phyloP scores from a whole-genome alignment of 2,329 filamentous ascomycete genomes.

The Cytospora paraplurivora region DNA sequence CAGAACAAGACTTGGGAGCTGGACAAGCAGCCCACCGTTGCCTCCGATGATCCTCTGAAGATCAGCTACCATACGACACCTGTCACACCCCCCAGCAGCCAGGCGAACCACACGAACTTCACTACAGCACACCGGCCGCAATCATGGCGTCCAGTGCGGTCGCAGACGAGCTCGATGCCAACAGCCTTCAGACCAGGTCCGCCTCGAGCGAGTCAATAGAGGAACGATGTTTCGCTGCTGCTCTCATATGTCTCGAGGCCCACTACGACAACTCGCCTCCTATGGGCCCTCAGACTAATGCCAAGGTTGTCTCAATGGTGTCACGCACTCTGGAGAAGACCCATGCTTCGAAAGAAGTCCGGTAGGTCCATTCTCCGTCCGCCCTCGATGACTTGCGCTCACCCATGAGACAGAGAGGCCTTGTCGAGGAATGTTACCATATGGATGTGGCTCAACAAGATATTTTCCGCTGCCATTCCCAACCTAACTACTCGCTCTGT shows the following conservation, averaged over 20 bases:
- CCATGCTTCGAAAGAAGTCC: slow-evolving; percentile 60
- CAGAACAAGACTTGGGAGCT: neutral
- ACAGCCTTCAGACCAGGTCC: slow-evolving; percentile 29
- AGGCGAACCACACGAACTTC: neutral
- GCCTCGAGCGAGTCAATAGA: slow-evolving; percentile 55
- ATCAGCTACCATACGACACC: neutral
- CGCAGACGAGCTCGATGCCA: slow-evolving; percentile 28
- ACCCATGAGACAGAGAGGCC: slow-evolving; percentile 49
- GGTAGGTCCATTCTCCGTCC: slow-evolving; percentile 43
- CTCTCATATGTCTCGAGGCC: slow-evolving; percentile 62
- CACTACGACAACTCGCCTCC: slow-evolving; percentile 60
- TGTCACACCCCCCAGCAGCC: neutral
- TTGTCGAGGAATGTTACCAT: slow-evolving; percentile 65
- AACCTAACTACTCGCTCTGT: slow-evolving; percentile 62
- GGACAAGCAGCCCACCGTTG: neutral
- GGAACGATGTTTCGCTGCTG: slow-evolving; percentile 63
- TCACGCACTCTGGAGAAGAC: slow-evolving; percentile 65
- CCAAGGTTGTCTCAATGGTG: slow-evolving; percentile 59
- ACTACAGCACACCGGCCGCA: slow-evolving; percentile 1
- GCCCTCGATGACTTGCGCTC: slow-evolving; percentile 1
- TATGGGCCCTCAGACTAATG: slow-evolving; percentile 59
- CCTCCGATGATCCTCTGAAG: neutral
- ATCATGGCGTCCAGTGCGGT: slow-evolving; percentile 32
- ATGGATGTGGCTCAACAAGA: slow-evolving; percentile 65
- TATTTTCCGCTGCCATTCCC: slow-evolving; percentile 63